phyloP scores from a whole-genome alignment of 2,329 filamentous ascomycete species.

The Ophiocordyceps sinensis region DNA sequence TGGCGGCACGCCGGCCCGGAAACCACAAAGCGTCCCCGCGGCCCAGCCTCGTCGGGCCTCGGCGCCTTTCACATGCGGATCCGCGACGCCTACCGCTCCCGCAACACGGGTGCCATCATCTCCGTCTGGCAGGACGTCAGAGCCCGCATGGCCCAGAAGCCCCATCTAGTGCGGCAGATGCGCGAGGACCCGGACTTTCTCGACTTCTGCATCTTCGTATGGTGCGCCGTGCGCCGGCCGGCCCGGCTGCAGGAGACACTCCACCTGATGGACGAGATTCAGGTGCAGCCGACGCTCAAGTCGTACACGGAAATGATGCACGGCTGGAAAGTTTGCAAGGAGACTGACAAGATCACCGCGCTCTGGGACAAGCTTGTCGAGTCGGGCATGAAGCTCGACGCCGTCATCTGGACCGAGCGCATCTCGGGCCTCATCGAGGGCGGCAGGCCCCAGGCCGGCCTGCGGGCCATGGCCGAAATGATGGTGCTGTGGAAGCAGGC shows the following conservation, averaged over 20 bases:
- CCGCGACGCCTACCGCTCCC: slow-evolving; percentile 13
- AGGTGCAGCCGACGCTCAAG: slow-evolving; percentile 41
- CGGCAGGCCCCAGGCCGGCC: slow-evolving; percentile 37
- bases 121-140: slow-evolving; percentile 20
- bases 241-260: slow-evolving; percentile 20
- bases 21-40: not conserved
- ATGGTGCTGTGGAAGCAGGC: slow-evolving; percentile 39
- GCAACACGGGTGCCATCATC: slow-evolving; percentile 14
- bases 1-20: slow-evolving; percentile 7
- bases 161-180: slow-evolving; percentile 13
- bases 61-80: slow-evolving; percentile 14
- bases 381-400: slow-evolving; percentile 46
- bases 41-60: slow-evolving; percentile 1
- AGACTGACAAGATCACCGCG: slow-evolving; percentile 43
- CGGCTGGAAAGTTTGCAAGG: slow-evolving; percentile 48
- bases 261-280: slow-evolving; percentile 28
- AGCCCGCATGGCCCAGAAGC: slow-evolving; percentile 9
- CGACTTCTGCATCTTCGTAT: slow-evolving; percentile 25
- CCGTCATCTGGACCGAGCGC: slow-evolving; percentile 53
- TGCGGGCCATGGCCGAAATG: slow-evolving; percentile 54
- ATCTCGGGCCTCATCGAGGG: slow-evolving; percentile 50
- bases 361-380: slow-evolving; percentile 52
- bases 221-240: slow-evolving; percentile 19
- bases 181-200: slow-evolving; percentile 19
- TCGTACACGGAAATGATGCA: slow-evolving; percentile 64